Evolutionary conservation across 2,329 filamentous ascomycete genomes (phyloP).

Genomic region (Phialocephala sp.): DNA sequence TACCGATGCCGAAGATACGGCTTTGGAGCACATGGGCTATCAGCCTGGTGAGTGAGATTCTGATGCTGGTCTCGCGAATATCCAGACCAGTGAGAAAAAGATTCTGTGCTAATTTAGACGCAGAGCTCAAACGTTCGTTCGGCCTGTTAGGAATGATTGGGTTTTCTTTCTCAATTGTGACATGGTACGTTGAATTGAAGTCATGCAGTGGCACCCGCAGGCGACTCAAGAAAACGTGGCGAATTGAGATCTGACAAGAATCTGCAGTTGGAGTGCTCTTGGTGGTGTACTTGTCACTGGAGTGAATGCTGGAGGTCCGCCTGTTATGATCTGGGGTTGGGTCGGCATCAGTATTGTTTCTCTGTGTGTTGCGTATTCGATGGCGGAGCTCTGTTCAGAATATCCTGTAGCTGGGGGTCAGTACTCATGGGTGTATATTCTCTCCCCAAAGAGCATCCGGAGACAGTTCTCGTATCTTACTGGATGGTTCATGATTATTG

Average conservation of each 20-base stretch:
- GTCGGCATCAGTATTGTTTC: constrained; percentile 57
- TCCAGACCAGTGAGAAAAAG: background rate
- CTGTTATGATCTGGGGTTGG: constrained; percentile 65
- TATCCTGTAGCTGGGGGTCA: constrained; percentile 62
- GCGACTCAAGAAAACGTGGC: constrained; percentile 19
- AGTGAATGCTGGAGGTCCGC: constrained; percentile 59
- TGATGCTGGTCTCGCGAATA: background rate
- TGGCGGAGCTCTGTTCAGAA: constrained; percentile 64
- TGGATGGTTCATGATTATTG: constrained; percentile 56
- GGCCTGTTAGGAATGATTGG: constrained; percentile 62
- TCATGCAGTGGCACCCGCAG: background rate
- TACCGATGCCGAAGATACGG: constrained; percentile 32
- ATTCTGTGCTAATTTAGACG: constrained; percentile 9
- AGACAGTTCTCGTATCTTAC: constrained; percentile 51
- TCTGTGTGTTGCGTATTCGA: constrained; percentile 60
- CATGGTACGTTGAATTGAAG: constrained; percentile 46
- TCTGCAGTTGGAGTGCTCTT: constrained; percentile 58
- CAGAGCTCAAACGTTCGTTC: constrained; percentile 62
- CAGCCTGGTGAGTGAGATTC: constrained; percentile 31
- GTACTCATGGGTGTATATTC: constrained; percentile 62
- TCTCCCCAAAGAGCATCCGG: constrained; percentile 54
- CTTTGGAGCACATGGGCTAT: constrained; percentile 36
- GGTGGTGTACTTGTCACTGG: constrained; percentile 62
- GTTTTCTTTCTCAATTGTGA: constrained; percentile 64
- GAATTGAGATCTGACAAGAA: constrained; percentile 26